Conservation (phyloP, 257 asterid genomes). For the Jaltomata sinuosa region DNA sequence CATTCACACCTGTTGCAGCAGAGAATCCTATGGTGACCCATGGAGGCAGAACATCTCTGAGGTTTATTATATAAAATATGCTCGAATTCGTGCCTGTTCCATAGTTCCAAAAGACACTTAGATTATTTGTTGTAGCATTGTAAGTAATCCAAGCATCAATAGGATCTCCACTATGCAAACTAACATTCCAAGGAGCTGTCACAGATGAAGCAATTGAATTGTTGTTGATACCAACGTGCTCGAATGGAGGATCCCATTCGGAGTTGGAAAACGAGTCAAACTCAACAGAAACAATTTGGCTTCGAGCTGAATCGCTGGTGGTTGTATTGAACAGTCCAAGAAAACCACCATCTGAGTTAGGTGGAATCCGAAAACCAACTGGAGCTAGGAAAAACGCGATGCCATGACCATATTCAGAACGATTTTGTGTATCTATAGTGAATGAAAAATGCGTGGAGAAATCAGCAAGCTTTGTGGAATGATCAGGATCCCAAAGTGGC, state of each 20-base stretch:
- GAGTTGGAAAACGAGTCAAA: constrained; percentile 19
- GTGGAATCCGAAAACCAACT: constrained; percentile 21
- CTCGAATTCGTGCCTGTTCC: constrained; percentile 7
- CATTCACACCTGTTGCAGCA: constrained; percentile 20
- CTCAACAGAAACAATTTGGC: constrained; percentile 18
- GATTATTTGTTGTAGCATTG: constrained; percentile 13
- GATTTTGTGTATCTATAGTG: constrained; percentile 8
- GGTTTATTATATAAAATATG: constrained; percentile 15
- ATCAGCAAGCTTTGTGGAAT: constrained; percentile 8
- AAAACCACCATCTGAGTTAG: constrained; percentile 34
- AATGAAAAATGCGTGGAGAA: constrained; percentile 26
- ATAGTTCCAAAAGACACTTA: constrained; percentile 28
- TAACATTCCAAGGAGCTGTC: constrained; percentile 20
- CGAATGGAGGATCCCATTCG: constrained; percentile 27
- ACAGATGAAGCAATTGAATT: constrained; percentile 19
- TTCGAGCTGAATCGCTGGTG: constrained; percentile 6
- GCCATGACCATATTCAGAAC: constrained; percentile 15
- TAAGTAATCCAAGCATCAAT: constrained; percentile 24
- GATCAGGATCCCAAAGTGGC: constrained; percentile 23
- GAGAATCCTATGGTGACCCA: constrained; percentile 25
- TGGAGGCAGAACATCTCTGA: constrained; percentile 18
- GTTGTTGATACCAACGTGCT: constrained; percentile 27
- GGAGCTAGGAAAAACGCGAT: constrained; percentile 31
- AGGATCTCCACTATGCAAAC: constrained; percentile 9
- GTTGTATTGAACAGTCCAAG: constrained; percentile 24